Conservation (phyloP, 441 rosid species). For the Mallotus japonicus region DNA sequence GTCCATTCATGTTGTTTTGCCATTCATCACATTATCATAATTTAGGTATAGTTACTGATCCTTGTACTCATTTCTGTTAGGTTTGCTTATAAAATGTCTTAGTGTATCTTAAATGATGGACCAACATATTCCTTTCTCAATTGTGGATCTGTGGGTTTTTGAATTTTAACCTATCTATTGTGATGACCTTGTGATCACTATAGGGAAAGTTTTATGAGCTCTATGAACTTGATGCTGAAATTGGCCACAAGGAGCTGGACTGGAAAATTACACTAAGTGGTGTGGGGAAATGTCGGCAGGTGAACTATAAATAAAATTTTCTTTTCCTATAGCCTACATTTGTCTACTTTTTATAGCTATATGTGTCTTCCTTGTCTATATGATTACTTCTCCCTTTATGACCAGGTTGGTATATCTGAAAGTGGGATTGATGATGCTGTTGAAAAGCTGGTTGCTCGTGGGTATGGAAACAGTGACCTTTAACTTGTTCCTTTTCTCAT, state of each 20-base stretch:
- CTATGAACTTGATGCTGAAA: slow-evolving; percentile 94
- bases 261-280: slow-evolving; percentile 97
- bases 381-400: slow-evolving; percentile 16
- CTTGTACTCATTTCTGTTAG: background rate
- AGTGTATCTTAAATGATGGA: too few species aligned
- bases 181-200: slow-evolving; percentile 16
- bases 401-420: slow-evolving; percentile 86
- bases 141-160: background rate
- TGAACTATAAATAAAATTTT: slow-evolving; percentile 26
- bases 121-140: background rate
- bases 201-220: slow-evolving; percentile 97
- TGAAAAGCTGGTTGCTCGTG: slow-evolving; percentile 85
- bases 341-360: background rate
- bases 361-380: background rate
- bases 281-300: slow-evolving; percentile 98
- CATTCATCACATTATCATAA: slow-evolving; percentile 5
- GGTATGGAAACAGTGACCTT: slow-evolving; percentile 48
- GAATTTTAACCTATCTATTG: slow-evolving; percentile 11
- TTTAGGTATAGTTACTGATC: background rate
- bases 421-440: slow-evolving; percentile 92
- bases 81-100: too few species aligned
- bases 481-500: background rate
- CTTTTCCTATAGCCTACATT: background rate
- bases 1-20: slow-evolving; percentile 1
- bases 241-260: slow-evolving; percentile 91